Conservation (phyloP, 2,329 filamentous ascomycete genomes). For the Trichoderma pleuroti region DNA sequence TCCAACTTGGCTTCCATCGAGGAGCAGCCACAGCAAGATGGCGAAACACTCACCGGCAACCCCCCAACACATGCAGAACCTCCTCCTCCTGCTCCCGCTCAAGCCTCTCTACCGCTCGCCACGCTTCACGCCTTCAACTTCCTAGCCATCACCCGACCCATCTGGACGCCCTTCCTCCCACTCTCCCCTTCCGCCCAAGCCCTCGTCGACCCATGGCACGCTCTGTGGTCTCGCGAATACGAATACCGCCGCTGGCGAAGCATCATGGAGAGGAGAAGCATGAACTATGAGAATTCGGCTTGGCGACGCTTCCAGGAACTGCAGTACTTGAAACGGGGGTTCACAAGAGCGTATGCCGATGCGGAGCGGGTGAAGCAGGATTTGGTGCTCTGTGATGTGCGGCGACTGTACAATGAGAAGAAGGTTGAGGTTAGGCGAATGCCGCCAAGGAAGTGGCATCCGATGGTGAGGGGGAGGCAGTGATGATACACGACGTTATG, state of each 20-base stretch:
- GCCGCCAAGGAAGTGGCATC: not conserved
- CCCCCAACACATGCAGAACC: not conserved
- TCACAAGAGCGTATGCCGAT: slow-evolving; percentile 22
- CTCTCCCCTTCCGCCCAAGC: slow-evolving; percentile 18
- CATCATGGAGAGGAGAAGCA: slow-evolving; percentile 18
- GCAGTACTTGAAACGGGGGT: slow-evolving; percentile 21
- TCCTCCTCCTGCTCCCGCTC: not conserved
- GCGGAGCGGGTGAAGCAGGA: slow-evolving; percentile 20
- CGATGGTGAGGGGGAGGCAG: not conserved
- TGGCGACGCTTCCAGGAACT: slow-evolving; percentile 22
- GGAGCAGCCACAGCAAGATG: not conserved
- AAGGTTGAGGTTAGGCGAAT: not conserved
- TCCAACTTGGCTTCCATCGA: not conserved
- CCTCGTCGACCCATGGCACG: slow-evolving; percentile 22
- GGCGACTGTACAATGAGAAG: slow-evolving; percentile 14
- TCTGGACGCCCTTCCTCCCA: slow-evolving; percentile 24
- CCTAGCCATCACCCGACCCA: slow-evolving; percentile 24
- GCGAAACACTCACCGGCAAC: not conserved
- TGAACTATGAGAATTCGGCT: slow-evolving; percentile 18
- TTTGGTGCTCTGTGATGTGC: slow-evolving; percentile 18
- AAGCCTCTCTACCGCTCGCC: slow-evolving; percentile 25
- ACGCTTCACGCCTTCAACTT: slow-evolving; percentile 27
- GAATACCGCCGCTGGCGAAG: slow-evolving; percentile 2
- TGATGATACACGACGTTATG: not conserved
- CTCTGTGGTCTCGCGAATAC: slow-evolving; percentile 15